Conservation (phyloP, 2,329 filamentous ascomycete genomes). For the Leptosphaerulina australis region DNA sequence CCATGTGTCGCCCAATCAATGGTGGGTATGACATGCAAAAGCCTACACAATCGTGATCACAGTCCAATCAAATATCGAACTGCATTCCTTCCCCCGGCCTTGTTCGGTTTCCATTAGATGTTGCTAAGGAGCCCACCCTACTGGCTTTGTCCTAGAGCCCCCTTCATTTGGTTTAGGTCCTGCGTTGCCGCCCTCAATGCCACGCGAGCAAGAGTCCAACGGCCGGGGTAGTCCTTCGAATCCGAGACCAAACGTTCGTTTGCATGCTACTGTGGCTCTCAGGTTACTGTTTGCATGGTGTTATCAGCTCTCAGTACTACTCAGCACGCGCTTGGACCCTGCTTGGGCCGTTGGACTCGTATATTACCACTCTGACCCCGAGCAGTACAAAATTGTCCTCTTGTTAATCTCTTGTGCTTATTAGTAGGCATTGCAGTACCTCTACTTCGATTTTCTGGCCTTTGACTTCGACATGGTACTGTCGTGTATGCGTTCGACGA, state of each 20-base stretch:
- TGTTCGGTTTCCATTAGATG: constrained; percentile 4
- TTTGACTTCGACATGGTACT: constrained; percentile 29
- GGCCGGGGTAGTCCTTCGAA: constrained; percentile 1
- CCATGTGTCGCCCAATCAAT: constrained; percentile 15
- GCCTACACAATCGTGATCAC: constrained; percentile 1
- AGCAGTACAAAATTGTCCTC: constrained; percentile 6
- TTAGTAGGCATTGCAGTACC: background rate
- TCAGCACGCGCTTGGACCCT: constrained; percentile 13
- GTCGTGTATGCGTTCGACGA: constrained; percentile 11
- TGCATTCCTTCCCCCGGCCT: constrained; percentile 5
- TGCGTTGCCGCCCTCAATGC: constrained; percentile 7
- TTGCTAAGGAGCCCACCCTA: background rate
- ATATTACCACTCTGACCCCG: constrained; percentile 34
- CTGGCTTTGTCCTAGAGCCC: constrained; percentile 1
- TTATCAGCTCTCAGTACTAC: constrained; percentile 3
- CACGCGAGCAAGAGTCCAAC: constrained; percentile 14
- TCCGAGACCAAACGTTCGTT: constrained; percentile 1
- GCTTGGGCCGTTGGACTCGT: constrained; percentile 19
- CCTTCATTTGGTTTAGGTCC: background rate
- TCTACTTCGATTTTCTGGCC: background rate
- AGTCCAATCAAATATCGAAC: constrained; percentile 5
- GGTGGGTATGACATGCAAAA: constrained; percentile 16
- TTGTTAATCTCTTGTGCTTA: constrained; percentile 8
- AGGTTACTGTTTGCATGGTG: constrained; percentile 4
- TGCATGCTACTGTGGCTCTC: background rate